Conservation (phyloP, 2,329 filamentous ascomycete genomes). For the Zymoseptoria ardabiliae region DNA sequence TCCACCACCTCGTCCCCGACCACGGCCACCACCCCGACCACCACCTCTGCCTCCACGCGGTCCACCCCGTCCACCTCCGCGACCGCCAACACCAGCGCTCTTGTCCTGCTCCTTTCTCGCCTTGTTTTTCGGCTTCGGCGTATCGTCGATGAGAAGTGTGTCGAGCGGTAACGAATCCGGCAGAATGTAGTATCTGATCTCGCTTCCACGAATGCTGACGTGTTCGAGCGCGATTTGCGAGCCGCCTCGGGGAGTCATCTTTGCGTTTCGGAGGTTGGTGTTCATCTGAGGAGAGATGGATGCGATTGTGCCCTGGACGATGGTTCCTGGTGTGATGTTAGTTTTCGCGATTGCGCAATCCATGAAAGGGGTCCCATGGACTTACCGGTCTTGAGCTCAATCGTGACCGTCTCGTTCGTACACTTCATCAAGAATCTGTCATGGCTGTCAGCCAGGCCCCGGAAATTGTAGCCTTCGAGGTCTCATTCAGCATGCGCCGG, state of each 20-base stretch:
- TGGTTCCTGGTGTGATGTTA: slow-evolving; percentile 59
- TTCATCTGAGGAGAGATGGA: slow-evolving; percentile 99
- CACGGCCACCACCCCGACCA: slow-evolving; percentile 35
- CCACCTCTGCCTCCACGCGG: slow-evolving; percentile 45
- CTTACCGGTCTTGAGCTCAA: slow-evolving; percentile 95
- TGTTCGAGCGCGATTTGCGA: slow-evolving; percentile 84
- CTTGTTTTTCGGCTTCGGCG: slow-evolving; percentile 99
- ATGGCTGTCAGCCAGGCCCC: slow-evolving; percentile 29
- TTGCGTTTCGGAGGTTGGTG: slow-evolving; percentile 87
- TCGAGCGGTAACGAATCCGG: slow-evolving; percentile 93
- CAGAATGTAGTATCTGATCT: slow-evolving; percentile 93
- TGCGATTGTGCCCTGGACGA: slow-evolving; percentile 92
- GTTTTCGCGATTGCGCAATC: neutral
- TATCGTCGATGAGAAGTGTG: slow-evolving; percentile 90
- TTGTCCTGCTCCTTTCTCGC: slow-evolving; percentile 74
- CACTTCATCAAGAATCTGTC: slow-evolving; percentile 98
- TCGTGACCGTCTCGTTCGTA: slow-evolving; percentile 94
- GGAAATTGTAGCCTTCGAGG: slow-evolving; percentile 34
- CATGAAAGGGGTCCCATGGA: slow-evolving; percentile 2
- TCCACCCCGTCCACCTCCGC: slow-evolving; percentile 39
- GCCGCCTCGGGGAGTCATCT: slow-evolving; percentile 87
- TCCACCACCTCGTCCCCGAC: slow-evolving; percentile 28
- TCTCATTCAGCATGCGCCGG: slow-evolving; percentile 42
- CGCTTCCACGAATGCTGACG: slow-evolving; percentile 94
- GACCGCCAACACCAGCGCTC: slow-evolving; percentile 27